phyloP scores from a whole-genome alignment of 2,329 filamentous ascomycete species.

The Pseudogymnoascus sp. region DNA sequence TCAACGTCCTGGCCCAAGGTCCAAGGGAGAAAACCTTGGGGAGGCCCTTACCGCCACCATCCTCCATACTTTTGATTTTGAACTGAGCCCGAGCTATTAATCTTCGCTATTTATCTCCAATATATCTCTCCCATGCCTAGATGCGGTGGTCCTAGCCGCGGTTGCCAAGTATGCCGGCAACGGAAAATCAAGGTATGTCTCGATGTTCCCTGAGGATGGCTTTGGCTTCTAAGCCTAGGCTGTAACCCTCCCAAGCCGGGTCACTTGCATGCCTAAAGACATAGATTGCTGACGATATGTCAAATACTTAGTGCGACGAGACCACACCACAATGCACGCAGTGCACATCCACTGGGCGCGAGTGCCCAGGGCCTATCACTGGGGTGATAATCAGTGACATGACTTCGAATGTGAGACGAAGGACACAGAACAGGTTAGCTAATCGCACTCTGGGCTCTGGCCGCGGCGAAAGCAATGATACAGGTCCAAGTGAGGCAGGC shows the following conservation, averaged over 20 bases:
- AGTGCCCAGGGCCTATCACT: constrained; percentile 7
- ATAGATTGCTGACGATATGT: background rate
- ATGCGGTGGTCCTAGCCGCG: background rate
- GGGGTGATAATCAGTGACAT: constrained; percentile 9
- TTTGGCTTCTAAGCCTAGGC: background rate
- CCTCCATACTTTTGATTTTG: background rate
- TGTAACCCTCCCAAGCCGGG: background rate
- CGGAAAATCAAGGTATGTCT: constrained; percentile 3
- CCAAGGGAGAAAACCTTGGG: background rate
- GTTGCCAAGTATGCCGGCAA: constrained; percentile 7
- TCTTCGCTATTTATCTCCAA: background rate
- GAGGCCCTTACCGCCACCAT: background rate
- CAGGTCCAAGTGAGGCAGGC: background rate
- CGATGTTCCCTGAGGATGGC: background rate
- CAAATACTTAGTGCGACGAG: constrained; percentile 6
- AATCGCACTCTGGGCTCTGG: background rate
- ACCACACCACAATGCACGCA: background rate
- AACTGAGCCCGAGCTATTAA: background rate
- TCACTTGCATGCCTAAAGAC: background rate
- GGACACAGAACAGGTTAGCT: background rate
- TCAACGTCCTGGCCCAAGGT: background rate
- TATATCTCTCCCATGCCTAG: background rate
- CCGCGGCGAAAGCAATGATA: too few species aligned
- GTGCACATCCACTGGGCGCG: constrained; percentile 5
- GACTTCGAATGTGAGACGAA: background rate